A percentile compares a stretch with the other conserved stretches of the same genome.
Conservation (phyloP, 2,329 filamentous ascomycete genomes). For the Colletotrichum sp. region DNA sequence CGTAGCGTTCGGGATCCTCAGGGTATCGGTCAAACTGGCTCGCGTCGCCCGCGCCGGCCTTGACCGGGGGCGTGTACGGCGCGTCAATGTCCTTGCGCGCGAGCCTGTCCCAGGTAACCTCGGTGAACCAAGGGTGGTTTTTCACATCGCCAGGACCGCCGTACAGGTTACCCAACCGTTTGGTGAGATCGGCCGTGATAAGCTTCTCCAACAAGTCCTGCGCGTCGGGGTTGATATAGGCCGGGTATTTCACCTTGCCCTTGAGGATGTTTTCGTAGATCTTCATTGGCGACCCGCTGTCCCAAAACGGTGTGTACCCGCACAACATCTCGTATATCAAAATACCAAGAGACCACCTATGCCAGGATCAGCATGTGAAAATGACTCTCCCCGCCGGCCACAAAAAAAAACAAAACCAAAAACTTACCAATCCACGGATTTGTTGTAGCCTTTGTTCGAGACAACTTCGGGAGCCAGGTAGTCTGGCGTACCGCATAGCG, state of each 20-base stretch:
- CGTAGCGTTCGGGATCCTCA: conserved; percentile 94
- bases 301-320: conserved; percentile 99
- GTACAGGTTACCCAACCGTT: conserved; percentile 92
- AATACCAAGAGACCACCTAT: conserved; percentile 97
- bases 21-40: conserved; percentile 99
- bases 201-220: conserved; percentile 91
- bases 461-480: conserved; percentile 98
- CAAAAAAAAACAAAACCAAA: background rate
- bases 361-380: conserved; percentile 13
- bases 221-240: conserved; percentile 93
- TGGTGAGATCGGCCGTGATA: conserved; percentile 94
- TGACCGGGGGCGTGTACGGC: conserved; percentile 94
- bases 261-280: conserved; percentile 99
- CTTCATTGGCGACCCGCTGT: conserved; percentile 96
- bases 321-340: conserved; percentile 99
- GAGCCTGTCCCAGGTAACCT: conserved; percentile 96
- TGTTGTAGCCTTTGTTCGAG: conserved; percentile 99
- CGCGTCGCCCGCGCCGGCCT: conserved; percentile 91
- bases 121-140: conserved; percentile 93
- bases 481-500: conserved; percentile 94
- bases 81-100: conserved; percentile 97
- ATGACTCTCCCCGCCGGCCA: background rate
- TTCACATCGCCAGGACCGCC: conserved; percentile 92
- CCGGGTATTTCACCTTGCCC: conserved; percentile 94
- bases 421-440: conserved; percentile 95